Percentiles rank a stretch among this genome's conserved stretches.
Evolutionary conservation across 2,329 filamentous ascomycete species (phyloP).

Genomic region (Penicillium sp.): DNA sequence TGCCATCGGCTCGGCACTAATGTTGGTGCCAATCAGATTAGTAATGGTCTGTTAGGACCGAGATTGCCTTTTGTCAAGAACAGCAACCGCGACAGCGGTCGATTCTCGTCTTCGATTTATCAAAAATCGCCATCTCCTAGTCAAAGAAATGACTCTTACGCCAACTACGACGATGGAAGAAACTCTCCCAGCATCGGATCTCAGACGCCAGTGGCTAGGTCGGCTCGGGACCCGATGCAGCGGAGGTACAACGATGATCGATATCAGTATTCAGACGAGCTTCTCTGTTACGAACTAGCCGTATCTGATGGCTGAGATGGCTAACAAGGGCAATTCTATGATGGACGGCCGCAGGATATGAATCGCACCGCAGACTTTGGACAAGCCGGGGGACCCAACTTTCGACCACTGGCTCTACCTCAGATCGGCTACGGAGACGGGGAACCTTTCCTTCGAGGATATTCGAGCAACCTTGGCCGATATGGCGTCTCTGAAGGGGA

Average conservation of each 20-base stretch:
- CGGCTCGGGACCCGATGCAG: not conserved
- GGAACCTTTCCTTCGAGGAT: not conserved
- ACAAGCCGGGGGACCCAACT: not conserved
- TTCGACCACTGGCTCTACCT: not conserved
- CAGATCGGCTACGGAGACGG: not conserved
- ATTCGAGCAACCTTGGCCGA: not conserved
- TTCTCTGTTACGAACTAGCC: not conserved
- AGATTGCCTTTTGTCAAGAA: not conserved
- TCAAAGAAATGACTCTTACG: not conserved
- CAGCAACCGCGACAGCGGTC: not conserved
- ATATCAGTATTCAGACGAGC: not conserved
- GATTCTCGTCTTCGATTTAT: not conserved
- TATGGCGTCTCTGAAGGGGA: not conserved
- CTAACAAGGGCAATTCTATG: not conserved
- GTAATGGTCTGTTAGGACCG: not conserved
- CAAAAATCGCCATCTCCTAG: not conserved
- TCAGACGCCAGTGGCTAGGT: not conserved
- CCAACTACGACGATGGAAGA: not conserved
- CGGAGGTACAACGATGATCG: not conserved
- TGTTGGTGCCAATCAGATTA: not conserved
- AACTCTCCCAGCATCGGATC: not conserved
- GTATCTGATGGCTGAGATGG: not conserved
- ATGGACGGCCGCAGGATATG: not conserved
- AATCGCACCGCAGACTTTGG: not conserved
- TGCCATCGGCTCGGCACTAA: not conserved